These are phyloP conservation scores for Gracilaria caudata DNA, from an alignment of 23 red algal genomes.

Conservation along the genomic window DNA sequence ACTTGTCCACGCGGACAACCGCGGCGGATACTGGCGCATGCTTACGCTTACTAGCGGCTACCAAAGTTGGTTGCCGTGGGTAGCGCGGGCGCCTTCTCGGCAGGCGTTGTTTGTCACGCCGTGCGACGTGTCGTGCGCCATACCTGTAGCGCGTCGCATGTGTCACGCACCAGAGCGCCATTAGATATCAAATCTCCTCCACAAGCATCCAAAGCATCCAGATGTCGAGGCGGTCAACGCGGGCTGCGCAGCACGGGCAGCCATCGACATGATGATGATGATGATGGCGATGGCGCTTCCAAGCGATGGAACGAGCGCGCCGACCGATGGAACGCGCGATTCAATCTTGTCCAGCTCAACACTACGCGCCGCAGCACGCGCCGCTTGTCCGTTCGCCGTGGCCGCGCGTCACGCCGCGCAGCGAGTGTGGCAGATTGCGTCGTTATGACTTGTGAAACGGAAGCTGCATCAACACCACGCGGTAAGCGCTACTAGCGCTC, in stretches of 20 bases:
- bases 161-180: background rate
- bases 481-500: slow-evolving; percentile 26
- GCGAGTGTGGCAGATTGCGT: background rate
- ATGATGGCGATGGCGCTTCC: background rate
- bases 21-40: background rate
- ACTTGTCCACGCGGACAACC: too few relatives aligned
- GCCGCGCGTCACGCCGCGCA: background rate
- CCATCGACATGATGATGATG: too few relatives aligned
- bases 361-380: background rate
- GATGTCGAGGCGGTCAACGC: too few relatives aligned
- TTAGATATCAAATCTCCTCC: too few relatives aligned
- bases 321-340: background rate
- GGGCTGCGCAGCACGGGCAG: too few relatives aligned
- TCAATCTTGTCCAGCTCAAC: too few relatives aligned
- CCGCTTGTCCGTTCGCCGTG: slow-evolving; percentile 11
- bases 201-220: too few relatives aligned
- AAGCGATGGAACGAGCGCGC: background rate
- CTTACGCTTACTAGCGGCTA: background rate
- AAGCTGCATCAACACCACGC: background rate
- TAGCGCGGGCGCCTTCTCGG: background rate
- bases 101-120: background rate
- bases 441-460: background rate
- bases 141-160: background rate
- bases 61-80: background rate
- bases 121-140: slow-evolving; percentile 19